These are phyloP conservation scores for Exophiala dermatitidis DNA, from an alignment of 2,329 filamentous ascomycete species.

Conservation along the genomic window DNA sequence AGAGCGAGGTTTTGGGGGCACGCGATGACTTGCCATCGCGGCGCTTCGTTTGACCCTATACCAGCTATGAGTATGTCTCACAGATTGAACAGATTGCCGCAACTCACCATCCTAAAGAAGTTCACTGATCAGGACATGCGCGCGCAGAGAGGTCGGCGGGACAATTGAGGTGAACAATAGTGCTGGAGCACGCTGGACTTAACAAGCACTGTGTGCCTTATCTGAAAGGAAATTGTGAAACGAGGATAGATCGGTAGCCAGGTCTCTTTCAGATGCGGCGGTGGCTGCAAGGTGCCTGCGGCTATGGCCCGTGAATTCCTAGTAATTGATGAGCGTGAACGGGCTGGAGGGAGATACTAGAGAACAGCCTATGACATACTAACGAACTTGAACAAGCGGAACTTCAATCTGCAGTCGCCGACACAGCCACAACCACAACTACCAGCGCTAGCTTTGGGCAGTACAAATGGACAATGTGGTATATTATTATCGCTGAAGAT, in stretches of 20 bases:
- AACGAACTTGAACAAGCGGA: background rate
- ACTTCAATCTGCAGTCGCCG: no score
- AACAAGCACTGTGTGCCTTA: background rate
- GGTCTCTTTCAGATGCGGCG: conserved; percentile 4
- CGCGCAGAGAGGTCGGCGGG: conserved; percentile 1
- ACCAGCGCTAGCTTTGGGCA: no score
- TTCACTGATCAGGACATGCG: conserved; percentile 19
- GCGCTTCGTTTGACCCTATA: conserved; percentile 29
- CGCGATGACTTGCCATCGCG: conserved; percentile 28
- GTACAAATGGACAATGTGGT: no score
- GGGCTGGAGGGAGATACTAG: background rate
- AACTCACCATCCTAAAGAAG: conserved; percentile 15
- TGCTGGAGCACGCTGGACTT: background rate
- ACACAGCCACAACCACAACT: no score
- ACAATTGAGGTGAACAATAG: background rate
- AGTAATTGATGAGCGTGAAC: background rate
- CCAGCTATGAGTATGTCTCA: conserved; percentile 10
- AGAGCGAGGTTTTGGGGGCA: conserved; percentile 25
- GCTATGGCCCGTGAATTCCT: background rate
- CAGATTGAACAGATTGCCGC: background rate
- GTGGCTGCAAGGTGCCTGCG: background rate
- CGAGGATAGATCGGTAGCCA: conserved; percentile 7
- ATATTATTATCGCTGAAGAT: no score
- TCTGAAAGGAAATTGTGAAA: background rate
- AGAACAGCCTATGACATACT: background rate